Base-by-base conservation (phyloP, 768 basidiomycete genomes). In the Coprinellus aureogranulatus region DNA sequence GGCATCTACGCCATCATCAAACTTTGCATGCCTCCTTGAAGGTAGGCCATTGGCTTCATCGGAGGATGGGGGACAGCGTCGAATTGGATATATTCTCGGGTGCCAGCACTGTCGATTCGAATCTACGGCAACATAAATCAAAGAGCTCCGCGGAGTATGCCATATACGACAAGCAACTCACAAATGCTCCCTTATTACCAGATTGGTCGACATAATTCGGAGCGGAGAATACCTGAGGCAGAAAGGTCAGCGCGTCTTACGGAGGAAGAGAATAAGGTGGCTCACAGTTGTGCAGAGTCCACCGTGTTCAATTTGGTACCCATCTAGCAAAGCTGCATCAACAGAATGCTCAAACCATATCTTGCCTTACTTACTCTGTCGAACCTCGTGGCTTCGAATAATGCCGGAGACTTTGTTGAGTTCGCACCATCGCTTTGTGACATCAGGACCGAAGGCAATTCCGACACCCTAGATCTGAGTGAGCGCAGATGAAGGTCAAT, bases 331-430 rank as follows among this genome's bases (percentile, higher is more conserved):
- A 22, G 30, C 23, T n/a, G 34, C 10, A 18, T 44, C 50, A 52
- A 22, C 18, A 39, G 4, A 37, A 11, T n/a, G 10, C 23, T 37
- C 16, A 23, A 22, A 20, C 27, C 39, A 23, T 20, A 20, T 34
- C 9, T 8, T 27, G 16, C 27, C 12, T 16, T 25, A 70, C 81
- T 58, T 64, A 87, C 89, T 85, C 80, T 94, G 91, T 58, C 97
- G 86, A 54, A 98, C 96, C 81, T 99, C 97, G 69, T 99, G 97
- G 63, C 91, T 94, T 49, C 97, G 89, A 61, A 98, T 88, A 55
- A 99, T 80, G 5, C 92, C 93, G 23, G 93, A 87, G 47, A 98
- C 83, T 16, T 86, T 82, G 69, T 97, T 97, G 26, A 89, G 76
- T 37, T 85, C 81, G 68, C 95, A 97, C 94, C 94, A 98, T 55